phyloP scores from a whole-genome alignment of 768 basidiomycete species.

The Boletus insuetus region DNA sequence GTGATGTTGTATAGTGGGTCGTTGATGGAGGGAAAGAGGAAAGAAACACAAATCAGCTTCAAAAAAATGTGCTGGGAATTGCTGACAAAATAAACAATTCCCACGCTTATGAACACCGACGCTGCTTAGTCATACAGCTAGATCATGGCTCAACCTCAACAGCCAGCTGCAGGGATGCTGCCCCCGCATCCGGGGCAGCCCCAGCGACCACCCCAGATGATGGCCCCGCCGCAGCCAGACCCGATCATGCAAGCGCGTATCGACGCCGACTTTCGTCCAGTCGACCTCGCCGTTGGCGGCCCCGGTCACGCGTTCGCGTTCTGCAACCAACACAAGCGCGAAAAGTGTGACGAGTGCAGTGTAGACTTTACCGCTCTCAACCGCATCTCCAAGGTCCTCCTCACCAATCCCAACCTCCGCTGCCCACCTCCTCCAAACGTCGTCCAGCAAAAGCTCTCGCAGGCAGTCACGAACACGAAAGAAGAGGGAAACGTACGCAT shows the following conservation, averaged over 20 bases:
- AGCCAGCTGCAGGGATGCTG: slow-evolving; percentile 46
- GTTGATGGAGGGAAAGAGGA: slow-evolving; percentile 25
- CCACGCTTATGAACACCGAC: slow-evolving; percentile 6
- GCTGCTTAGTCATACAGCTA: neutral
- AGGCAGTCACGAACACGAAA: slow-evolving; percentile 74
- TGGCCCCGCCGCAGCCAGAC: slow-evolving; percentile 52
- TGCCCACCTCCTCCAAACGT: slow-evolving; percentile 82
- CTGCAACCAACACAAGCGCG: slow-evolving; percentile 65
- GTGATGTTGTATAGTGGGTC: slow-evolving; percentile 22
- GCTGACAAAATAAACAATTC: slow-evolving; percentile 28
- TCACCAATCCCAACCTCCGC: slow-evolving; percentile 63
- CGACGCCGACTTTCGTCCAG: slow-evolving; percentile 65
- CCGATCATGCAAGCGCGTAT: slow-evolving; percentile 74
- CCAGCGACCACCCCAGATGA: slow-evolving; percentile 40
- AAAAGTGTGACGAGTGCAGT: slow-evolving; percentile 72
- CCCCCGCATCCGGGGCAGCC: slow-evolving; percentile 32
- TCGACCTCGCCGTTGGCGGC: slow-evolving; percentile 51
- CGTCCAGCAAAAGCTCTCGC: slow-evolving; percentile 70
- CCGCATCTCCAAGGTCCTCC: slow-evolving; percentile 68
- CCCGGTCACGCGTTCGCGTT: slow-evolving; percentile 53
- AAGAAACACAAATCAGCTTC: slow-evolving; percentile 16
- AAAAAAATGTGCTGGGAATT: slow-evolving; percentile 25
- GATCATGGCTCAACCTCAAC: slow-evolving; percentile 61
- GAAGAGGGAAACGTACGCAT: slow-evolving; percentile 90
- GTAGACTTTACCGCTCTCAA: slow-evolving; percentile 76